A percentile compares a stretch with the other conserved stretches of the same genome.
Evolutionary conservation across 2,329 filamentous ascomycete genomes (phyloP).

Genomic region (Chrysoporthe deuterocubensis): DNA sequence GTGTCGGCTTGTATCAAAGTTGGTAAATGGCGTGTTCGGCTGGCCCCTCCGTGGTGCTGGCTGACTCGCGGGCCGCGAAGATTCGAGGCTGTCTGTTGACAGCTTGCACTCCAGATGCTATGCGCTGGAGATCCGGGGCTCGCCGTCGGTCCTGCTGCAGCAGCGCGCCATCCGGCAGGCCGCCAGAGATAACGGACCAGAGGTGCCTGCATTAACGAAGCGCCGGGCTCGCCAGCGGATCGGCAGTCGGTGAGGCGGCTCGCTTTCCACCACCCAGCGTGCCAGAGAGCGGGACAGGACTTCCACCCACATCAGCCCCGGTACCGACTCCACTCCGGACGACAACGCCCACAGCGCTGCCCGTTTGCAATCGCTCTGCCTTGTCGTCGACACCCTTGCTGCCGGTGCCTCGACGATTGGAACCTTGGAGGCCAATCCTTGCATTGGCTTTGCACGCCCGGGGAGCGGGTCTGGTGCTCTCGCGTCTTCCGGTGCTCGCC

Average conservation of each 20-base stretch:
- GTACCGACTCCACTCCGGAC: no score
- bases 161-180: background rate
- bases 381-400: background rate
- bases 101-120: no score
- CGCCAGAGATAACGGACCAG: background rate
- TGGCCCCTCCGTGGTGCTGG: background rate
- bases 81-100: background rate
- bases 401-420: background rate
- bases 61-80: slow-evolving; percentile 1
- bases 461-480: background rate
- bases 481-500: background rate
- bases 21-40: background rate
- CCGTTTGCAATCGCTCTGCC: no score
- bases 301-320: no score
- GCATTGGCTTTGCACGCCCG: background rate
- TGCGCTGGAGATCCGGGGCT: no score
- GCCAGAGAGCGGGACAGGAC: no score
- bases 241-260: background rate
- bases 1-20: background rate
- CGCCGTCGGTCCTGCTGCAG: no score
- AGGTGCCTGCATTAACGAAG: no score
- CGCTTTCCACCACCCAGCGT: background rate
- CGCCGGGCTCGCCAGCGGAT: background rate
- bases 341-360: no score
- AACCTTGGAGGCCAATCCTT: background rate